Base-by-base conservation (phyloP, 2,329 filamentous ascomycete species). In the Colletotrichum euphorbiae region DNA sequence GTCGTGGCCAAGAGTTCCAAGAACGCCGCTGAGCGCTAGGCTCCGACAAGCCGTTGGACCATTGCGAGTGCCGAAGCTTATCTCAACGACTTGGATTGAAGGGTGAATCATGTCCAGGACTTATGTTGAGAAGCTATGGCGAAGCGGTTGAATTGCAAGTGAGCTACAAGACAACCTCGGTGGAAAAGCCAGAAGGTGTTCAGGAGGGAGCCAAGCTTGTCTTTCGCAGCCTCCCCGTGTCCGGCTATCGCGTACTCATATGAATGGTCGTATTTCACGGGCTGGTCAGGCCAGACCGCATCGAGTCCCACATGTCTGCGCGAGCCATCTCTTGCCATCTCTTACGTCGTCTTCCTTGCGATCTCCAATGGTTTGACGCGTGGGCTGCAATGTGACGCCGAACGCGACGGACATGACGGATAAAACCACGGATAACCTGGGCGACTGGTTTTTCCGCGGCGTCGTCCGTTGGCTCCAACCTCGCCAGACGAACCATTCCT, bases 381-480 rank as follows among this genome's bases (percentile, higher is more conserved):
- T 17, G 15, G 12, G 6, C 28, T 55, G 46, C 48, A 15, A 36
- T 55, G 50, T 13, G 31, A 46, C 59, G 48, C 48, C 31, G 13
- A 4, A 36, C 6, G 19, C 19, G 36, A 42, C 54, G 61, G 54
- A 43, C 43, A 40, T 42, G 21, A 36, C 54, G 61, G 61, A 64
- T 51, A 64, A 21, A 1, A 21, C 33, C 24, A 42, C 61, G 61
- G 61, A 64, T 59, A 64, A 64, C 6, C 31, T 19, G 59, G 61
- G 33, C 42, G 13, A 51, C 8, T 17, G 31, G 6, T n/a, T 15
- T 59, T 42, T 36, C 61, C 61, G 33, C 31, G 33, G 2, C 33
- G 33, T 38, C 33, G 33, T 38, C 24, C 8, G n/a, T n/a, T 28
- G 46, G 21, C 28, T 28, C 48, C 48, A 51, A 28, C 48, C 48